Evolutionary conservation across 768 basidiomycete species (phyloP).

Genomic region (Macrocybe gigantea): DNA sequence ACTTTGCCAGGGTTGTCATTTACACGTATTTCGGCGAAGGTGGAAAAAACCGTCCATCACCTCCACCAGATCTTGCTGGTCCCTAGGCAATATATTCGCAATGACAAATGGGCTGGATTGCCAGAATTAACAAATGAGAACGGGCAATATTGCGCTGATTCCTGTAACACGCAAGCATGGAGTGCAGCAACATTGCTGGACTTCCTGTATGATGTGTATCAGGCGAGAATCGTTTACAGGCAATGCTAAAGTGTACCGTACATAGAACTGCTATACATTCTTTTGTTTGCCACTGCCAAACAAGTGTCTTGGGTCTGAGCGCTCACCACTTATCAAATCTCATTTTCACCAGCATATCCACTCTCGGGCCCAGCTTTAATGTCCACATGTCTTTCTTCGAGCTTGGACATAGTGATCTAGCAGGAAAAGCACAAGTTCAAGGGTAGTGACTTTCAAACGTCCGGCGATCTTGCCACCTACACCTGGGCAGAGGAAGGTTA

Average conservation of each 20-base stretch:
- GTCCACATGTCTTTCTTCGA: conserved; percentile 77
- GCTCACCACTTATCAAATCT: no score
- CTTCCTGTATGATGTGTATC: conserved; percentile 74
- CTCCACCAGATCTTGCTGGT: conserved; percentile 69
- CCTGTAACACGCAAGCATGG: conserved; percentile 95
- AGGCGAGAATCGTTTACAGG: no score
- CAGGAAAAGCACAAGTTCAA: conserved; percentile 55
- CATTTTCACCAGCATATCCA: neutral
- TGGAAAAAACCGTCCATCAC: conserved; percentile 68
- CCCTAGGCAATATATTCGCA: conserved; percentile 67
- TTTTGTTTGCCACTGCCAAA: conserved; percentile 4
- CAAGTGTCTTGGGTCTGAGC: no score
- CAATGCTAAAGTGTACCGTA: no score
- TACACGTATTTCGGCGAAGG: conserved; percentile 41
- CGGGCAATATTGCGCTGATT: conserved; percentile 79
- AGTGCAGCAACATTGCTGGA: conserved; percentile 89
- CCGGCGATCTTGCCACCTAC: conserved; percentile 85
- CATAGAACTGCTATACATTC: neutral
- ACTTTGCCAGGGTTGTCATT: neutral
- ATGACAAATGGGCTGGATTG: conserved; percentile 87
- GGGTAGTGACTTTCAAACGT: conserved; percentile 42
- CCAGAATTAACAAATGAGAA: conserved; percentile 90
- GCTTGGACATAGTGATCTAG: conserved; percentile 53
- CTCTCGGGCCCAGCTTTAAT: no score
- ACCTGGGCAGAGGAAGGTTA: conserved; percentile 91